Conservation (phyloP, 31 red algal genomes). For the Bonnemaisonia californica region DNA sequence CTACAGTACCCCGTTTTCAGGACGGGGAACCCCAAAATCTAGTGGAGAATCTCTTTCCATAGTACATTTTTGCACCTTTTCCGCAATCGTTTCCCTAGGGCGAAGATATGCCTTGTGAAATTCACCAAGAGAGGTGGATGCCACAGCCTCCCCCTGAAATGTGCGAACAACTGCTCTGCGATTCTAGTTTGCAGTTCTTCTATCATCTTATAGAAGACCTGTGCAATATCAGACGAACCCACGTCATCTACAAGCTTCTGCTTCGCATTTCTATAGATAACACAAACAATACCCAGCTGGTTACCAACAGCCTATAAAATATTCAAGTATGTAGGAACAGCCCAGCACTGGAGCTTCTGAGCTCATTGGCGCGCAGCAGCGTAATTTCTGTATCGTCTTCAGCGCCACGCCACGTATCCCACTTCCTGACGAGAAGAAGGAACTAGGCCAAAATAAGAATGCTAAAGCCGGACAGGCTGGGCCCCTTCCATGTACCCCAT, state of each 20-base stretch:
- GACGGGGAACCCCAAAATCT: conserved; percentile 84
- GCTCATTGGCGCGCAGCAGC: conserved; percentile 59
- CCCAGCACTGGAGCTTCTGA: conserved; percentile 55
- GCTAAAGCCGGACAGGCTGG: conserved; percentile 42
- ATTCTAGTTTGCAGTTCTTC: conserved; percentile 64
- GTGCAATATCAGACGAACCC: conserved; percentile 55
- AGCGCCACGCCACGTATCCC: conserved; percentile 50
- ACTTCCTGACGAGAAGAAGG: conserved; percentile 48
- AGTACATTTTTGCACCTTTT: conserved; percentile 88
- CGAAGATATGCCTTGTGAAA: conserved; percentile 62
- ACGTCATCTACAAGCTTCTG: conserved; percentile 89
- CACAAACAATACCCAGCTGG: conserved; percentile 84
- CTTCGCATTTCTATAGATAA: conserved; percentile 68
- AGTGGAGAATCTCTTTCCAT: conserved; percentile 69
- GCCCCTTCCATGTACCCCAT: no score
- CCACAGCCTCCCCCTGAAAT: conserved; percentile 68
- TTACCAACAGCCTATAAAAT: conserved; percentile 78
- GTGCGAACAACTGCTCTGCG: conserved; percentile 49
- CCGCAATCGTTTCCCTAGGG: conserved; percentile 74
- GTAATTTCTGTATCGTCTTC: conserved; percentile 7
- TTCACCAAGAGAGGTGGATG: conserved; percentile 82
- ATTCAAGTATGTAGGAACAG: conserved; percentile 82
- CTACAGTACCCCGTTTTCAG: no score
- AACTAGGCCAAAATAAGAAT: conserved; percentile 57
- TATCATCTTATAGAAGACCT: conserved; percentile 56